Evolutionary conservation across 2,329 filamentous ascomycete species (phyloP).

Genomic region (Alternaria longipes): DNA sequence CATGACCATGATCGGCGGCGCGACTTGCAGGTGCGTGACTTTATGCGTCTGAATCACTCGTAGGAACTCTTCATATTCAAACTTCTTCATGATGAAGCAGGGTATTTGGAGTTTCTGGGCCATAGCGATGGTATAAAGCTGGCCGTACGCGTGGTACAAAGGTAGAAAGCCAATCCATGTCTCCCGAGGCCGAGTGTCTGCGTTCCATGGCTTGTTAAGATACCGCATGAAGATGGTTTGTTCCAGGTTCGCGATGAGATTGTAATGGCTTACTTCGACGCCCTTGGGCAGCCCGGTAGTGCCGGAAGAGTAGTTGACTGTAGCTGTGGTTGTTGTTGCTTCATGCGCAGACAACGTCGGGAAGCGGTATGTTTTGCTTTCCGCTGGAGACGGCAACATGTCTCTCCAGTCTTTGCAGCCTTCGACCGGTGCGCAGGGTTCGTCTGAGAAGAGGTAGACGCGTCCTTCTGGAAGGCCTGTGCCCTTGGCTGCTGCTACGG

Average conservation of each 20-base stretch:
- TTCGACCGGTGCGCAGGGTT: conserved; percentile 30
- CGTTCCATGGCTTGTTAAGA: conserved; percentile 52
- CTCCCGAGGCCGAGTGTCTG: conserved; percentile 55
- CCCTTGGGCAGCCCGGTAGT: conserved; percentile 64
- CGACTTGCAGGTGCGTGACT: conserved; percentile 53
- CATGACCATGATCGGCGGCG: conserved; percentile 57
- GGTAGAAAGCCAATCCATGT: conserved; percentile 60
- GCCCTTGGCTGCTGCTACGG: conserved; percentile 40
- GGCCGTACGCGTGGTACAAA: conserved; percentile 59
- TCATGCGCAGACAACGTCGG: conserved; percentile 38
- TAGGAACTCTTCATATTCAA: conserved; percentile 54
- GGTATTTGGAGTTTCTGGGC: conserved; percentile 59
- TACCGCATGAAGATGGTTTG: conserved; percentile 61
- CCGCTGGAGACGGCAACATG: conserved; percentile 37
- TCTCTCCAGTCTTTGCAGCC: conserved; percentile 46
- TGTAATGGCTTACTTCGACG: conserved; percentile 61
- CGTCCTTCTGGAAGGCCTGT: conserved; percentile 40
- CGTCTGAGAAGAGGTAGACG: conserved; percentile 47
- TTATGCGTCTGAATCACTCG: conserved; percentile 48
- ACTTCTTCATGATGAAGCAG: conserved; percentile 54
- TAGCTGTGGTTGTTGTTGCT: conserved; percentile 48
- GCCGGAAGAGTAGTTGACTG: conserved; percentile 63
- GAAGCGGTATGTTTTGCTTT: conserved; percentile 41
- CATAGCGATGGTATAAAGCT: conserved; percentile 53
- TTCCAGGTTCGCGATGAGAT: conserved; percentile 61